A percentile compares a stretch with the other conserved stretches of the same genome.
phyloP scores from a whole-genome alignment of 768 basidiomycete species.

The Agrocybe chaxingu region DNA sequence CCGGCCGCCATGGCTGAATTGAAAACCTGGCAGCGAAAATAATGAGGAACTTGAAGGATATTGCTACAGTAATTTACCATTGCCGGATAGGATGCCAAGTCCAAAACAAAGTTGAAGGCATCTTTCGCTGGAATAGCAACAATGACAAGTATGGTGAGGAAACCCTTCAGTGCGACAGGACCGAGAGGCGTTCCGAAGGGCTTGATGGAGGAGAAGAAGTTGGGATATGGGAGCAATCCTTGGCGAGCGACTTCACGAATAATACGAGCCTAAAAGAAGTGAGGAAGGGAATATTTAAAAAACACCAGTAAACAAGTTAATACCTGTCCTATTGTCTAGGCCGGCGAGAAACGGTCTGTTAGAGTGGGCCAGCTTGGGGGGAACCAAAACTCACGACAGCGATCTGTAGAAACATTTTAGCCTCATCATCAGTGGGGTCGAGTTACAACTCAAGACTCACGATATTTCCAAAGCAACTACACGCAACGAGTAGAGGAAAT shows the following conservation, averaged over 20 bases:
- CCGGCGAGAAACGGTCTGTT: neutral
- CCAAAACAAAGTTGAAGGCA: constrained; percentile 35
- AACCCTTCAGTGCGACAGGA: constrained; percentile 37
- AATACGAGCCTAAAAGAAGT: constrained; percentile 31
- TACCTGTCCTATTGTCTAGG: constrained; percentile 27
- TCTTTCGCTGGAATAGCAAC: constrained; percentile 33
- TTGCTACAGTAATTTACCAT: constrained; percentile 21
- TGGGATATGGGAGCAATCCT: constrained; percentile 46
- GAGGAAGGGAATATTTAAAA: neutral
- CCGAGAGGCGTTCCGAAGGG: constrained; percentile 49
- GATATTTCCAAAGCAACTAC: constrained; percentile 35
- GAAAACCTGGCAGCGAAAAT: constrained; percentile 23
- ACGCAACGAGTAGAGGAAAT: constrained; percentile 28
- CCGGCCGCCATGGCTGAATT: constrained; percentile 27
- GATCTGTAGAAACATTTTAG: constrained; percentile 16
- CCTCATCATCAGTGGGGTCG: neutral
- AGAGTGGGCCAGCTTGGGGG: neutral
- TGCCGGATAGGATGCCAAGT: constrained; percentile 36
- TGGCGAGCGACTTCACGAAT: constrained; percentile 51
- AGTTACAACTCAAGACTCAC: constrained; percentile 16
- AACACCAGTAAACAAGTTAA: neutral
- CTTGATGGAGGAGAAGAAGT: constrained; percentile 43
- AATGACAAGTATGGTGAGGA: constrained; percentile 38
- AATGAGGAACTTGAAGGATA: constrained; percentile 22
- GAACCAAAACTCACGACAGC: constrained; percentile 23